Percentiles rank a stretch among this genome's conserved stretches.
These are phyloP conservation scores for Acanthamoeba rhysodes DNA, from an alignment of 208 protist genomes.

Conservation along the genomic window DNA sequence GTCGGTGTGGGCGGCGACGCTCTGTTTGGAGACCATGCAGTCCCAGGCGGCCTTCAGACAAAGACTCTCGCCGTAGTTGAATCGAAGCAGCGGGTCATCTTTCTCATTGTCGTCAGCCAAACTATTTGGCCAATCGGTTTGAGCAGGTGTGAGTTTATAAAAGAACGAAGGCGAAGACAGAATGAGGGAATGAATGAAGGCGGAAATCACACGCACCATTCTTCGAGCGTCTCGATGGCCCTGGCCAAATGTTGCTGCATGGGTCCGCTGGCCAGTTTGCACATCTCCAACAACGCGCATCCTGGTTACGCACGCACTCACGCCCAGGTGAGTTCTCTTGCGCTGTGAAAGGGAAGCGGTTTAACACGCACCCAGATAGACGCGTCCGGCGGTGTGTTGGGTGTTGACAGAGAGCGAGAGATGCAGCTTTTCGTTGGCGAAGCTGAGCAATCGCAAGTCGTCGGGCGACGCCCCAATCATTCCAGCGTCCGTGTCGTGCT, in stretches of 20 bases:
- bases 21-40: not conserved
- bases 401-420: constrained; percentile 41
- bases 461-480: not conserved
- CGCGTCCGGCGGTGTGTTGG: not conserved
- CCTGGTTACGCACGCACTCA: not conserved
- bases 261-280: not conserved
- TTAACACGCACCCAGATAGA: not conserved
- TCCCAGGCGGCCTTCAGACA: not conserved
- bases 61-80: too few species aligned
- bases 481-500: constrained; percentile 3
- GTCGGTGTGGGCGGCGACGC: not conserved
- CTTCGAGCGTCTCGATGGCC: not conserved
- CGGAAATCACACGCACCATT: not conserved
- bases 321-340: not conserved
- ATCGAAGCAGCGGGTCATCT: too few species aligned
- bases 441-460: not conserved
- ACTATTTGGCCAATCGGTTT: not conserved
- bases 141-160: not conserved
- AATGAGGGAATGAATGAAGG: too few species aligned
- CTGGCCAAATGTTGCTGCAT: too few species aligned
- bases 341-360: not conserved
- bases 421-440: not conserved
- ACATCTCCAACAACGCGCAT: not conserved
- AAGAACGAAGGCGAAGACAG: not conserved
- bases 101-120: not conserved